Evolutionary conservation across 2,329 filamentous ascomycete species (phyloP).

Genomic region (Westerdykella aurantiaca): DNA sequence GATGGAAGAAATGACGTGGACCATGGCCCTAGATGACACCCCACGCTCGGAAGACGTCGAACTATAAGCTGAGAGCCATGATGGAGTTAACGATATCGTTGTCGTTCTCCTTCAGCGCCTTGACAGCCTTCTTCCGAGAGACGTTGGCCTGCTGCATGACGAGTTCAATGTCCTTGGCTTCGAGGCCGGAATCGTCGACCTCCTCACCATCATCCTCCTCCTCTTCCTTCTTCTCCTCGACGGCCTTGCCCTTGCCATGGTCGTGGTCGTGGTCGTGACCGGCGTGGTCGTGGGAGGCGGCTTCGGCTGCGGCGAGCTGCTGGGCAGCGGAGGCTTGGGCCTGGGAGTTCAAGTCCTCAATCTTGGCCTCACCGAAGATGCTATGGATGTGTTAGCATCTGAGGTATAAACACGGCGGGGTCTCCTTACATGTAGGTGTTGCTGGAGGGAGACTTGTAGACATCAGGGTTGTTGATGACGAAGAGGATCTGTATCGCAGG

Average conservation of each 20-base stretch:
- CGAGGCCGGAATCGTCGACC: slow-evolving; percentile 87
- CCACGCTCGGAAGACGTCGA: slow-evolving; percentile 1
- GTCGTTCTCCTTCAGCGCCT: slow-evolving; percentile 97
- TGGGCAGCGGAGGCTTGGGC: slow-evolving; percentile 93
- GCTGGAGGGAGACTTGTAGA: slow-evolving; percentile 98
- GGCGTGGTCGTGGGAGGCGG: slow-evolving; percentile 62
- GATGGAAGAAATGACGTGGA: not conserved
- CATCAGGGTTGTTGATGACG: slow-evolving; percentile 98
- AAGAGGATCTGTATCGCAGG: slow-evolving; percentile 72
- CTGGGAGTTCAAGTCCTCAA: slow-evolving; percentile 98
- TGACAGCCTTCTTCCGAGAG: slow-evolving; percentile 96
- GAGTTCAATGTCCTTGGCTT: slow-evolving; percentile 98
- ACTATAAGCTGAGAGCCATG: slow-evolving; percentile 73
- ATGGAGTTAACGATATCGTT: slow-evolving; percentile 99
- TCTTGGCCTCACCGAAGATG: slow-evolving; percentile 99
- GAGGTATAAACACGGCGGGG: slow-evolving; percentile 4
- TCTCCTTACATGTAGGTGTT: slow-evolving; percentile 96
- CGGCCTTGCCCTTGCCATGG: slow-evolving; percentile 60
- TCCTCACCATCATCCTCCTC: slow-evolving; percentile 94
- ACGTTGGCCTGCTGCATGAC: slow-evolving; percentile 98
- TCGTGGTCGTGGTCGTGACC: slow-evolving; percentile 67
- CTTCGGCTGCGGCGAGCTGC: slow-evolving; percentile 76
- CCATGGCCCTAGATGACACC: not conserved
- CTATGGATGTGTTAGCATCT: slow-evolving; percentile 45
- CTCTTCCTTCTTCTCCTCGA: slow-evolving; percentile 62